Base-by-base conservation (phyloP, 441 rosid species). In the Populus hybrid region DNA sequence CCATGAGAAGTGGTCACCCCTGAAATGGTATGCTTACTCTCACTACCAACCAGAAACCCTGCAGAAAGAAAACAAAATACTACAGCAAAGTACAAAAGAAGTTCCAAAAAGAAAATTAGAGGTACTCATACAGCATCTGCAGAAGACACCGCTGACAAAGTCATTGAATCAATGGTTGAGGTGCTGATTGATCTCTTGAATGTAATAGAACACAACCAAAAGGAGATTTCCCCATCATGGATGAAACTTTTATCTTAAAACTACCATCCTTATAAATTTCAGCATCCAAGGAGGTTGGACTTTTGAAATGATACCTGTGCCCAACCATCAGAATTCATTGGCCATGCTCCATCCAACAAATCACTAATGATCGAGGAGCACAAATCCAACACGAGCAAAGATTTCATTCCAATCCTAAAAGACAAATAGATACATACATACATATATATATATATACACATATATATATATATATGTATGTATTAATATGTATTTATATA, bases 1-100 rank as follows among this genome's bases (percentile, higher is more conserved):
- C 84, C 88, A 81, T 82, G 89, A n/a, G 85, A 82, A 61, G 84
- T 40, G 24, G 95, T 89, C 66, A 89, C 77, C 4, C 86, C 92
- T 1, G 96, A 93, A 85, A 86, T 79, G 80, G 88, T 84, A 84
- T 46, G 78, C 87, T 86, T 89, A 76, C 78, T 82, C 80, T 87
- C 88, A 86, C 90, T 78, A 78, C 78, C 78, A 77, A 78, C 82
- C 77, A 76, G 50, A 88, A 82, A 78, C 35, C 89, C 94, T 91
- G 92, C 71, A 63, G 36, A 78, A 84, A 80, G 81, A 73, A 32
- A 4, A n/a, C 65, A 85, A 34, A 85, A 67, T 78, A 80, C 85
- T 82, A 84, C 74, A 75, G 80, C 82, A 64, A 84, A 77, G 83
- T 57, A 77, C 68, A 16, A 30, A 76, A 28, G 30, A 28, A 3